These are phyloP conservation scores for Lachancea meyersii DNA, from an alignment of 805 yeast species.

Conservation along the genomic window DNA sequence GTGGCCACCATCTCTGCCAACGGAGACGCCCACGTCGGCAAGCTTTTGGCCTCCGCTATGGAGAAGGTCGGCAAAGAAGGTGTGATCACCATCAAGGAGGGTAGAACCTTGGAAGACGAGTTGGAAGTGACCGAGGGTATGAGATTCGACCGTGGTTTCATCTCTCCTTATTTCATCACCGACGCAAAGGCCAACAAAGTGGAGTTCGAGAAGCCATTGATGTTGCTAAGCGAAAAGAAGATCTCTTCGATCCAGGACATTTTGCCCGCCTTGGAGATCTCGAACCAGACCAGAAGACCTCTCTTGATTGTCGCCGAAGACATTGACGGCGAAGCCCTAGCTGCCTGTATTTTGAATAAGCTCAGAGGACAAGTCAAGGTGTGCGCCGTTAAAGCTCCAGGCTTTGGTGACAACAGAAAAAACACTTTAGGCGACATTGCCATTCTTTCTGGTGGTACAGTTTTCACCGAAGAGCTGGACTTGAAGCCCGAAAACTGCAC, in stretches of 20 bases:
- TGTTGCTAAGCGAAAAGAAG: conserved; percentile 88
- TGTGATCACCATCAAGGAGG: conserved; percentile 95
- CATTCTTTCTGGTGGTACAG: conserved; percentile 87
- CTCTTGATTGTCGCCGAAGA: conserved; percentile 91
- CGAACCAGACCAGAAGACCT: conserved; percentile 91
- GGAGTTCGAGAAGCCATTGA: conserved; percentile 88
- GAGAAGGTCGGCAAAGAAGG: conserved; percentile 99
- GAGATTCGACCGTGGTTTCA: conserved; percentile 96
- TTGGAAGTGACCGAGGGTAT: conserved; percentile 97
- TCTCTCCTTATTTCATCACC: conserved; percentile 94
- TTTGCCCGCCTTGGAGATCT: conserved; percentile 85
- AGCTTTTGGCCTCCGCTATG: conserved; percentile 89
- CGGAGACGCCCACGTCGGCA: conserved; percentile 91
- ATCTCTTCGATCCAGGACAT: conserved; percentile 84
- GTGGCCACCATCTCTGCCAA: conserved; percentile 97
- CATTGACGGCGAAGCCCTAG: conserved; percentile 96
- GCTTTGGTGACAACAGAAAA: conserved; percentile 98
- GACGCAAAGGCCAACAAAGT: conserved; percentile 89
- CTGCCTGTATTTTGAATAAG: conserved; percentile 95
- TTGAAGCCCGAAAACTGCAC: conserved; percentile 93
- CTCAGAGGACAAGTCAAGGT: conserved; percentile 98
- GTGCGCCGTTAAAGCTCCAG: conserved; percentile 94
- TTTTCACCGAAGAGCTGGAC: conserved; percentile 82
- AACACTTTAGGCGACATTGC: conserved; percentile 97
- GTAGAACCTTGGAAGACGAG: conserved; percentile 93